phyloP scores from a whole-genome alignment of 441 rosid species.

The Dalechampia spathulata region DNA sequence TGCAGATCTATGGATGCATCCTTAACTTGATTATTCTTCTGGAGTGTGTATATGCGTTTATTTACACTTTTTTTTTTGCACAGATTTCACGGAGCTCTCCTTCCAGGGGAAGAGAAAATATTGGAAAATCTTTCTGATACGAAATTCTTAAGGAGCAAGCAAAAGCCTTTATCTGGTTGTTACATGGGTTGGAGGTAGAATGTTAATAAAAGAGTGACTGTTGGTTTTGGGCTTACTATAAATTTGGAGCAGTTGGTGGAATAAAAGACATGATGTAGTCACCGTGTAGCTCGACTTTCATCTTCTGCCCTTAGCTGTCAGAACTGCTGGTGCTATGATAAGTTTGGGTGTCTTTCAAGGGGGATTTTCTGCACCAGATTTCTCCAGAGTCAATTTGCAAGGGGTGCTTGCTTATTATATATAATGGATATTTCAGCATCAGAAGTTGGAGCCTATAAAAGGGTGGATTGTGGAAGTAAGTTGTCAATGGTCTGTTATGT shows the following conservation, averaged over 20 bases:
- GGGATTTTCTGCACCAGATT: constrained; percentile 12
- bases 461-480: constrained; percentile 11
- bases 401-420: no score
- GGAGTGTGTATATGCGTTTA: background rate
- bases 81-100: constrained; percentile 37
- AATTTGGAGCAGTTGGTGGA: constrained; percentile 21
- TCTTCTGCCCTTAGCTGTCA: constrained; percentile 16
- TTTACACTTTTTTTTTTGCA: background rate
- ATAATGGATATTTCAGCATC: constrained; percentile 9
- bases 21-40: background rate
- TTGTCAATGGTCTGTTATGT: no score
- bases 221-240: constrained; percentile 28
- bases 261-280: constrained; percentile 21
- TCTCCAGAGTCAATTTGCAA: constrained; percentile 12
- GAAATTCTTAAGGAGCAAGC: constrained; percentile 29
- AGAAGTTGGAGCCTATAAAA: constrained; percentile 8
- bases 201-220: constrained; percentile 30
- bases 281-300: constrained; percentile 21
- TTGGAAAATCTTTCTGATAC: constrained; percentile 27
- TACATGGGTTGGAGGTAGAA: constrained; percentile 32
- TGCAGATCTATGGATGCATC: no score
- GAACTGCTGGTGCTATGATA: no score
- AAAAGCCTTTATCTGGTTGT: constrained; percentile 33
- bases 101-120: constrained; percentile 21
- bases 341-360: no score